These are phyloP conservation scores for Fusarium anthophilum DNA, from an alignment of 2,329 filamentous ascomycete species.

Conservation along the genomic window DNA sequence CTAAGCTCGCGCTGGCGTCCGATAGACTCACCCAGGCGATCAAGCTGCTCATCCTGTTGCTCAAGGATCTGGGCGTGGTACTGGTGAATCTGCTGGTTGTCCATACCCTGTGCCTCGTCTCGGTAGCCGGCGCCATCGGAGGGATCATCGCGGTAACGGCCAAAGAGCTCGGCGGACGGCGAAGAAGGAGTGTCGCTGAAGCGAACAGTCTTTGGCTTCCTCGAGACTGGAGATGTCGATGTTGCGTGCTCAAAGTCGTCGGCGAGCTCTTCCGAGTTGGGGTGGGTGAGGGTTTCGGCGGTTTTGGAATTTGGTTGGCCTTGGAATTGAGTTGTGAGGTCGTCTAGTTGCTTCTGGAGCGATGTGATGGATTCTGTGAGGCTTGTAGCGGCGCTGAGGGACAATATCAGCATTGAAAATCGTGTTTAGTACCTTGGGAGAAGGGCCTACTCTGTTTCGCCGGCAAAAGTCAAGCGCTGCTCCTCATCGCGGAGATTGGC, in stretches of 20 bases:
- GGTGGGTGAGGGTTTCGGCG: slow-evolving; percentile 62
- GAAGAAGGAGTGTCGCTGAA: slow-evolving; percentile 75
- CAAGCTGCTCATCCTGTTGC: slow-evolving; percentile 96
- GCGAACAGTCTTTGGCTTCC: slow-evolving; percentile 77
- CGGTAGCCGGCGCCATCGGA: slow-evolving; percentile 64
- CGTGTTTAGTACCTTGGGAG: neutral
- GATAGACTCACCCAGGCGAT: slow-evolving; percentile 85
- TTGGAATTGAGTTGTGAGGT: slow-evolving; percentile 83
- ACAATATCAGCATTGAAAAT: neutral
- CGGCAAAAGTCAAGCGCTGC: slow-evolving; percentile 69
- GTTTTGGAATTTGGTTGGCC: slow-evolving; percentile 65
- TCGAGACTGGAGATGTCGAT: slow-evolving; percentile 47
- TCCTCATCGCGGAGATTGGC: slow-evolving; percentile 72
- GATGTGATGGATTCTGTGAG: slow-evolving; percentile 72
- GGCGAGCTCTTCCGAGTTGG: slow-evolving; percentile 71
- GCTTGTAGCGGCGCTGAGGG: slow-evolving; percentile 55
- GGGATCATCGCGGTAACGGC: slow-evolving; percentile 77
- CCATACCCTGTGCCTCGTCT: slow-evolving; percentile 68
- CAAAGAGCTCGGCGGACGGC: slow-evolving; percentile 56
- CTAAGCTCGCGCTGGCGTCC: slow-evolving; percentile 89
- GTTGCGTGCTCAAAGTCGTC: slow-evolving; percentile 72
- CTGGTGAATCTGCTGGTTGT: slow-evolving; percentile 86
- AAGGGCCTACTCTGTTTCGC: slow-evolving; percentile 67
- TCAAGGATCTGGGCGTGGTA: slow-evolving; percentile 83
- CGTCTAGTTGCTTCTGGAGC: slow-evolving; percentile 78